phyloP scores from a whole-genome alignment of 192 early-diverging fungal species.

The Jimgerdemannia lactiflua region DNA sequence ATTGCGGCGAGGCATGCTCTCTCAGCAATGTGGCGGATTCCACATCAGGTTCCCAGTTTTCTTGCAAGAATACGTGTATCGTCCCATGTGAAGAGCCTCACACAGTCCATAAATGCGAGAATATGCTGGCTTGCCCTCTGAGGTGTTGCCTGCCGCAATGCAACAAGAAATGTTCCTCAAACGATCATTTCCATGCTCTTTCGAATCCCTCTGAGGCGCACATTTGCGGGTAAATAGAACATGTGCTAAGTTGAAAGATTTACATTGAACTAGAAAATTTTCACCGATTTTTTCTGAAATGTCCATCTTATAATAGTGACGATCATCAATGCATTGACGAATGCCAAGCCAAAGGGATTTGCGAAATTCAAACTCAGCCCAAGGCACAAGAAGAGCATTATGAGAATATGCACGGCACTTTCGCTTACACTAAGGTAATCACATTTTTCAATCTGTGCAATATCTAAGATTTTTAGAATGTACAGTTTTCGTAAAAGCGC shows the following conservation, averaged over 20 bases:
- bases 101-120: slow-evolving; percentile 22
- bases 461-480: background rate
- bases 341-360: background rate
- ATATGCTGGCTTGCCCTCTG: slow-evolving; percentile 9
- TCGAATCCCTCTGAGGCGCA: background rate
- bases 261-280: background rate
- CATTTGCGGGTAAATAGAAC: background rate
- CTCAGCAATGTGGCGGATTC: slow-evolving; percentile 4
- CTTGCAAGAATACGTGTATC: background rate
- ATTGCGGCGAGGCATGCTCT: slow-evolving; percentile 29
- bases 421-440: slow-evolving; percentile 22
- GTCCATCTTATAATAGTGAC: background rate
- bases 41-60: background rate
- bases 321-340: background rate
- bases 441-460: slow-evolving; percentile 4
- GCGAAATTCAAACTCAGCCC: background rate
- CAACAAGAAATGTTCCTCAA: background rate
- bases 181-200: background rate
- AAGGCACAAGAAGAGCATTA: slow-evolving; percentile 27
- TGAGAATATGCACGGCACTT: slow-evolving; percentile 17
- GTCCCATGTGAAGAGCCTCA: slow-evolving; percentile 10
- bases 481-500: background rate
- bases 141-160: slow-evolving; percentile 16
- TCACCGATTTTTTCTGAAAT: background rate
- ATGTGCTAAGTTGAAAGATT: background rate